Base-by-base conservation (phyloP, 2,329 filamentous ascomycete genomes). In the Aspergillaceae sp. region DNA sequence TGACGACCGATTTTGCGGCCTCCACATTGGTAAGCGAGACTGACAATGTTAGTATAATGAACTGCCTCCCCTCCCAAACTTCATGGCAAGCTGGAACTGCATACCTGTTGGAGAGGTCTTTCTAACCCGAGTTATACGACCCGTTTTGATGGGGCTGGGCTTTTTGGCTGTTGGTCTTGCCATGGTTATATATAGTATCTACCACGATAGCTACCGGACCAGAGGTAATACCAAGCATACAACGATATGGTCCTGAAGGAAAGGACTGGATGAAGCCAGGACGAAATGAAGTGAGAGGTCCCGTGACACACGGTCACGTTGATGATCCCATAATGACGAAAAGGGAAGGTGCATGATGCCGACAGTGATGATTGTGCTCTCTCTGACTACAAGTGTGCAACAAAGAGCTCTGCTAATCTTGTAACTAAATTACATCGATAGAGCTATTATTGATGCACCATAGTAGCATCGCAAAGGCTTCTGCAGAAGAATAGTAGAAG, bases 281-380 rank as follows among this genome's bases (percentile, higher is more conserved):
- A 32, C 30, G 6, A 32, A 9, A 32, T 32, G 30, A 38, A 4
- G 26, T 26, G n/a, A 27, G 11, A 32, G 8, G 19, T 61, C 52
- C 33, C 30, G 42, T 38, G 36, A 43, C 43, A 33, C 26, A 10
- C 36, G 28, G 29, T 37, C 43, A 45, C 43, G 30, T 35, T 30
- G 33, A 6, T 43, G 11, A 43, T 34, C 29, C 29, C n/a, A 40
- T 5, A 10, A 32, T 33, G 28, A 36, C 36, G 36, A 38, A 38
- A 38, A 38, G 36, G 36, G 36, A 28, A 38, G 26, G 30, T 36
- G 34, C n/a, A 36, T 4, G 26, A 36, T 19, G 19, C 19, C 19
- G 19, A 19, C 19, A 19, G 19, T 19, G 19, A 19, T 19, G 19
- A 19, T 19, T 19, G 19, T 19, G 19, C 19, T 19, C 19, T 19